phyloP scores from a whole-genome alignment of 768 basidiomycete genomes.

The Psilocybe azurescens region DNA sequence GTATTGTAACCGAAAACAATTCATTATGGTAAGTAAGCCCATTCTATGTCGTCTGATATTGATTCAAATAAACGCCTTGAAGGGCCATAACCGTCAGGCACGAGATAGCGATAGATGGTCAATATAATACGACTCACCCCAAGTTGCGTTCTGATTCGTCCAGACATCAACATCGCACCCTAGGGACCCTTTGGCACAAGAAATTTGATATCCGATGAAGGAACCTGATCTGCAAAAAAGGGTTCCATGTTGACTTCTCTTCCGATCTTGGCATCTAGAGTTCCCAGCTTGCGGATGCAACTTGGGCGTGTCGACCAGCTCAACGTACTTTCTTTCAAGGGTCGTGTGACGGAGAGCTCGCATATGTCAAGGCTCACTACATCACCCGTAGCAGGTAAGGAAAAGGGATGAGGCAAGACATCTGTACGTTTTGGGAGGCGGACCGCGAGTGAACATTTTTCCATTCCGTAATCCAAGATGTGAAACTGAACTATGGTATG shows the following conservation, averaged over 20 bases:
- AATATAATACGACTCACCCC: constrained; percentile 25
- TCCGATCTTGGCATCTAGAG: constrained; percentile 28
- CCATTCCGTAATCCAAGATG: constrained; percentile 35
- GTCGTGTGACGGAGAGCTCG: constrained; percentile 26
- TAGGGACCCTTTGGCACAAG: constrained; percentile 25
- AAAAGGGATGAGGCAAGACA: constrained; percentile 28
- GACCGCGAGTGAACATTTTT: constrained; percentile 29
- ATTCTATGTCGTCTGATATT: constrained; percentile 28
- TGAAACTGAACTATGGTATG: constrained; percentile 30
- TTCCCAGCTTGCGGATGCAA: constrained; percentile 23
- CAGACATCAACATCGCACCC: constrained; percentile 32
- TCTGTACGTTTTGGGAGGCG: constrained; percentile 28
- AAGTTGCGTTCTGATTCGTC: constrained; percentile 35
- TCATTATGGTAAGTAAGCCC: neutral
- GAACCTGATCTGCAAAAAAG: constrained; percentile 31
- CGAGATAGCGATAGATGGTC: neutral
- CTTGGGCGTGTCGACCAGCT: constrained; percentile 29
- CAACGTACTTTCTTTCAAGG: constrained; percentile 25
- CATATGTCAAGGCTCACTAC: constrained; percentile 29
- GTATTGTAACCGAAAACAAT: neutral
- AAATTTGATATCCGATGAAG: constrained; percentile 31
- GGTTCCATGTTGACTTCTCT: constrained; percentile 26
- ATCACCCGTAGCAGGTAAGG: constrained; percentile 20
- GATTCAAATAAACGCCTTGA: constrained; percentile 32
- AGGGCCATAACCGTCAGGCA: neutral